Evolutionary conservation across 2,329 filamentous ascomycete species (phyloP).

Genomic region (Acephala macrosclerotiorum): DNA sequence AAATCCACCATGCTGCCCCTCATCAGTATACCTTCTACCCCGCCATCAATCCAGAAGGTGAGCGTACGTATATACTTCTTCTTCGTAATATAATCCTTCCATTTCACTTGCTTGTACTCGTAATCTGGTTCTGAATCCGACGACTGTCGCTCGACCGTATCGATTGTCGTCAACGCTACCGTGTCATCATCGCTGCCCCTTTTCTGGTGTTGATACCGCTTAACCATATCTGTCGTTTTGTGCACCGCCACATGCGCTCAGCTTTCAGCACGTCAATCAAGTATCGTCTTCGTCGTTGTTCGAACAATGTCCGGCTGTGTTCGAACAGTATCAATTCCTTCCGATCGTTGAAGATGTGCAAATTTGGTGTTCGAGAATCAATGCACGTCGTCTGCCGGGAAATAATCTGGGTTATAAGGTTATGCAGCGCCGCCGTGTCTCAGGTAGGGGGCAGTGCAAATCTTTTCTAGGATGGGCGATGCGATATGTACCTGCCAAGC

Average conservation of each 20-base stretch:
- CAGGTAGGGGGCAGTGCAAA: conserved; percentile 10
- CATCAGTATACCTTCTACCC: conserved; percentile 16
- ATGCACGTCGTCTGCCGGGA: neutral
- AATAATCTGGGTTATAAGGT: conserved; percentile 7
- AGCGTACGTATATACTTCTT: conserved; percentile 46
- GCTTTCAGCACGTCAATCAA: neutral
- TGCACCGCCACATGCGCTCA: neutral
- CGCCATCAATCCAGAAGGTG: neutral
- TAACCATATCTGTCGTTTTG: neutral
- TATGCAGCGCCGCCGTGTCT: conserved; percentile 3
- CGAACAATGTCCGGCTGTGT: neutral
- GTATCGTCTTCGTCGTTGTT: neutral
- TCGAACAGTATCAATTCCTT: neutral
- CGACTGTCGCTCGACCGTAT: neutral
- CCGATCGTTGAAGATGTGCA: neutral
- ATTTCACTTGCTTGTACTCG: conserved; percentile 46
- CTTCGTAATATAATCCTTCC: conserved; percentile 46
- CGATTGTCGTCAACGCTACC: conserved; percentile 5
- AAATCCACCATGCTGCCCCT: conserved; percentile 39
- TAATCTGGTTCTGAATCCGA: conserved; percentile 27
- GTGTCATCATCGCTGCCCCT: conserved; percentile 11
- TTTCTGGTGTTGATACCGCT: conserved; percentile 1
- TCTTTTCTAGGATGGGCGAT: neutral
- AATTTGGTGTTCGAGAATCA: neutral
- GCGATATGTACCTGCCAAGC: neutral